Evolutionary conservation across 768 basidiomycete species (phyloP).

Genomic region (Cytidiella melzeri): DNA sequence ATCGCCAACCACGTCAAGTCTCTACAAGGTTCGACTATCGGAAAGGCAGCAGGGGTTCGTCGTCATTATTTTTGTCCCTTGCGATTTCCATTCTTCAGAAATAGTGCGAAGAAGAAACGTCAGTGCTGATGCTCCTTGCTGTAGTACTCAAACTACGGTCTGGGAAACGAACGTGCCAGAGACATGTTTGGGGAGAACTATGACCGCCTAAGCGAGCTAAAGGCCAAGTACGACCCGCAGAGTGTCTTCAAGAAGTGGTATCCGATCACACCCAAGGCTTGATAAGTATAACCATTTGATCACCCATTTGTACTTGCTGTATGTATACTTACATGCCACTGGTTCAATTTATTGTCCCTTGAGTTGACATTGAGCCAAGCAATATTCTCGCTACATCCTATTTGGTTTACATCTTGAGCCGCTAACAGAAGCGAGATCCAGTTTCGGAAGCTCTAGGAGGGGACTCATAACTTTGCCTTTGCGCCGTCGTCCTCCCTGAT

Average conservation of each 20-base stretch:
- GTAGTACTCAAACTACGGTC: conserved; percentile 9
- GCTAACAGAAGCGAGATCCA: too few species aligned
- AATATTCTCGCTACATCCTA: too few species aligned
- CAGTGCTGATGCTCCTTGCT: too few species aligned
- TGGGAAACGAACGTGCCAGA: conserved; percentile 8
- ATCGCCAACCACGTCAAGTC: too few species aligned
- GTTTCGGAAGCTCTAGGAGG: too few species aligned
- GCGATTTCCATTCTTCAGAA: background rate
- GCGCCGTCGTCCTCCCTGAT: conserved; percentile 45
- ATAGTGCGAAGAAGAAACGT: background rate
- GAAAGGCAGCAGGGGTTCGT: background rate
- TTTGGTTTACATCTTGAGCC: too few species aligned
- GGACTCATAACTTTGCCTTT: conserved; percentile 38
- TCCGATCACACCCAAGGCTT: conserved; percentile 4
- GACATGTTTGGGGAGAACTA: conserved; percentile 12
- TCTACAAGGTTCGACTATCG: conserved; percentile 3
- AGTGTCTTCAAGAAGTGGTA: conserved; percentile 12
- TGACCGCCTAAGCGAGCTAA: conserved; percentile 9
- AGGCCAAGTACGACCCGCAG: conserved; percentile 13
- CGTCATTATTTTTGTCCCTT: too few species aligned
- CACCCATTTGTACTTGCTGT: too few species aligned
- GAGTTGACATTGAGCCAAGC: too few species aligned
- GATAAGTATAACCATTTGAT: too few species aligned
- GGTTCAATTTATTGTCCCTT: too few species aligned
- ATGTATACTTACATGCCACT: too few species aligned